Evolutionary conservation across 805 yeast genomes (phyloP).

Genomic region (Tetrapisispora arboricola): DNA sequence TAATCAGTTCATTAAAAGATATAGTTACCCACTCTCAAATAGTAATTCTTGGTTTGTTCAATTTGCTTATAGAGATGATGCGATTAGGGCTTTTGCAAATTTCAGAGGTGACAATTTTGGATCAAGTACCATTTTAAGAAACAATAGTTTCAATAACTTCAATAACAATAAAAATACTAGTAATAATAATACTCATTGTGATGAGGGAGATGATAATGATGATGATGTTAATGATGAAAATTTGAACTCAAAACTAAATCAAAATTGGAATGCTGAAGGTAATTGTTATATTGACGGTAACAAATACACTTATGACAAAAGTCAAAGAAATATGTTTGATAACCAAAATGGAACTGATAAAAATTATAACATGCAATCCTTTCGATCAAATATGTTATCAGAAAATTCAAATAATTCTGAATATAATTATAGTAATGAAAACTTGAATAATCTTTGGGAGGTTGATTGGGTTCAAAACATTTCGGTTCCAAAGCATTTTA

Average conservation of each 20-base stretch:
- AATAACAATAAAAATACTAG: neutral
- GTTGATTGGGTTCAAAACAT: slow-evolving; percentile 86
- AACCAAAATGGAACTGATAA: too few species aligned
- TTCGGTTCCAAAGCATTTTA: slow-evolving; percentile 37
- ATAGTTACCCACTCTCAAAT: slow-evolving; percentile 13
- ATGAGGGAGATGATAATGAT: neutral
- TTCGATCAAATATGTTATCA: neutral
- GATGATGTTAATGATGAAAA: neutral
- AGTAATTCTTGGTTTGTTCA: slow-evolving; percentile 60
- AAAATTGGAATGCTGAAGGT: too few species aligned
- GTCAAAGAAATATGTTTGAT: too few species aligned
- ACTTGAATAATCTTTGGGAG: slow-evolving; percentile 33
- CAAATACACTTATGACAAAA: too few species aligned
- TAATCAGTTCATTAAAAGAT: slow-evolving; percentile 12
- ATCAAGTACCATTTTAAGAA: too few species aligned
- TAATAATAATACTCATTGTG: neutral
- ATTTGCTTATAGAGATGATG: slow-evolving; percentile 77
- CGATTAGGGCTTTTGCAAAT: slow-evolving; percentile 72
- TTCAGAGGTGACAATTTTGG: slow-evolving; percentile 34
- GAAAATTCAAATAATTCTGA: neutral
- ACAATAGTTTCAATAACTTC: too few species aligned
- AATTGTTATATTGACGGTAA: too few species aligned
- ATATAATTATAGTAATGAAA: slow-evolving; percentile 8
- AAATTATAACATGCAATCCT: too few species aligned
- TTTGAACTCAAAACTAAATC: neutral